phyloP scores from a whole-genome alignment of 73 alveolate genomes.

The Tetrahymena thermophila region DNA sequence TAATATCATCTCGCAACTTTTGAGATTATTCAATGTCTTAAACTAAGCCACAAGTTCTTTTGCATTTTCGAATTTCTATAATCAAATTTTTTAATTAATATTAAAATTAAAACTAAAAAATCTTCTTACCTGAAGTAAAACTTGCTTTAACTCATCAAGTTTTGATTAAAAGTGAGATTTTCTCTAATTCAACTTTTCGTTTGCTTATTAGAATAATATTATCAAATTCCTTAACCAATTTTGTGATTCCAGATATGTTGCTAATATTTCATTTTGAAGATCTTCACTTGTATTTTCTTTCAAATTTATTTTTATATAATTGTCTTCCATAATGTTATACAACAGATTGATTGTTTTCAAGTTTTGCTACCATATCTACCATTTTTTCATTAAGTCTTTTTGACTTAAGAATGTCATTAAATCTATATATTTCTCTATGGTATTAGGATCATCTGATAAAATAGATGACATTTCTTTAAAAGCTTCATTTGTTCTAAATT shows the following conservation, averaged over 20 bases:
- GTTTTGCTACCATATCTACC: background rate
- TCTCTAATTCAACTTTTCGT: background rate
- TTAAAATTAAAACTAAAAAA: too few species aligned
- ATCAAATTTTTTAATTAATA: too few species aligned
- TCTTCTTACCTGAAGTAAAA: background rate
- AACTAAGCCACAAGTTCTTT: background rate
- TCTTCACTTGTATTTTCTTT: background rate
- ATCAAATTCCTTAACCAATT: background rate
- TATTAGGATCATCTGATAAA: background rate
- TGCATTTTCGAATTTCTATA: background rate
- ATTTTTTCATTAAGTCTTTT: background rate
- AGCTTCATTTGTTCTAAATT: background rate
- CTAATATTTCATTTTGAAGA: background rate
- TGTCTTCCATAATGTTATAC: background rate
- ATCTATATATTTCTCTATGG: background rate
- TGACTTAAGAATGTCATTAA: background rate
- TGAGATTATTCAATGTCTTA: background rate
- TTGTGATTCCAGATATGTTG: background rate
- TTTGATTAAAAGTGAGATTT: background rate
- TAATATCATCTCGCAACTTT: background rate
- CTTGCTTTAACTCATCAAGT: background rate
- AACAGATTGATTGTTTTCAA: background rate
- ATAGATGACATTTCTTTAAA: background rate
- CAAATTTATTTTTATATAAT: background rate
- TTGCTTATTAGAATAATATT: background rate